Conservation (phyloP, 2,329 filamentous ascomycete genomes). For the Paraconiothyrium sp. region DNA sequence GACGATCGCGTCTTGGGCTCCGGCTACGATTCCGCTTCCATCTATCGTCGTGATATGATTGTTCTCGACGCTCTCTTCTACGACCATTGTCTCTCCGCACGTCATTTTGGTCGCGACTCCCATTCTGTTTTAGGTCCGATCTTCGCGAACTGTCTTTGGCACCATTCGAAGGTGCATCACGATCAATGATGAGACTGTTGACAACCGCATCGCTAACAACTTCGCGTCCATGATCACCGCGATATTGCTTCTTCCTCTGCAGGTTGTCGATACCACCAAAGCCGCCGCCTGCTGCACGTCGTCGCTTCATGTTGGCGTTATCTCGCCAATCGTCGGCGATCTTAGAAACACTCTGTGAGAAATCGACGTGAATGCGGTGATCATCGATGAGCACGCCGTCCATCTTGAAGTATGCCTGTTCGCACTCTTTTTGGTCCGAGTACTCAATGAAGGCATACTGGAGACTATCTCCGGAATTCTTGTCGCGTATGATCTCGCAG, state of each 20-base stretch:
- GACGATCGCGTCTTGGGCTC: slow-evolving; percentile 42
- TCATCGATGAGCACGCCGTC: slow-evolving; percentile 97
- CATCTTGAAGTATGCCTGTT: slow-evolving; percentile 98
- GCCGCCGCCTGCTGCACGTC: slow-evolving; percentile 65
- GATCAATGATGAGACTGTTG: slow-evolving; percentile 43
- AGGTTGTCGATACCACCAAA: slow-evolving; percentile 90
- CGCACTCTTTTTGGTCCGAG: slow-evolving; percentile 89
- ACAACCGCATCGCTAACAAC: slow-evolving; percentile 45
- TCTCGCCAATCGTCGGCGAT: slow-evolving; percentile 90
- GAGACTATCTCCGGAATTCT: slow-evolving; percentile 90
- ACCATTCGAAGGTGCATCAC: slow-evolving; percentile 26
- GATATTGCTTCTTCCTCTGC: slow-evolving; percentile 90
- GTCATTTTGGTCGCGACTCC: slow-evolving; percentile 26
- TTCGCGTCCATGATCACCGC: slow-evolving; percentile 39
- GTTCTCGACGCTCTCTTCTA: slow-evolving; percentile 42
- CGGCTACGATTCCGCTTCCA: slow-evolving; percentile 50
- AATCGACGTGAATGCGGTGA: slow-evolving; percentile 96
- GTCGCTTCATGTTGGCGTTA: slow-evolving; percentile 82
- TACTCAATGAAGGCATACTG: slow-evolving; percentile 99
- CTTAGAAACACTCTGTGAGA: slow-evolving; percentile 91
- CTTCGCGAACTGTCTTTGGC: slow-evolving; percentile 21
- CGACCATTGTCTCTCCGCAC: slow-evolving; percentile 53
- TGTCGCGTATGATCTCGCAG: slow-evolving; percentile 95
- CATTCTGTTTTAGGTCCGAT: slow-evolving; percentile 13
- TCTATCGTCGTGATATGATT: slow-evolving; percentile 48